Evolutionary conservation across 2,329 filamentous ascomycete species (phyloP), one percentile per base, ranked within the genome.

Genomic region (Cytospora chrysosperma): DNA sequence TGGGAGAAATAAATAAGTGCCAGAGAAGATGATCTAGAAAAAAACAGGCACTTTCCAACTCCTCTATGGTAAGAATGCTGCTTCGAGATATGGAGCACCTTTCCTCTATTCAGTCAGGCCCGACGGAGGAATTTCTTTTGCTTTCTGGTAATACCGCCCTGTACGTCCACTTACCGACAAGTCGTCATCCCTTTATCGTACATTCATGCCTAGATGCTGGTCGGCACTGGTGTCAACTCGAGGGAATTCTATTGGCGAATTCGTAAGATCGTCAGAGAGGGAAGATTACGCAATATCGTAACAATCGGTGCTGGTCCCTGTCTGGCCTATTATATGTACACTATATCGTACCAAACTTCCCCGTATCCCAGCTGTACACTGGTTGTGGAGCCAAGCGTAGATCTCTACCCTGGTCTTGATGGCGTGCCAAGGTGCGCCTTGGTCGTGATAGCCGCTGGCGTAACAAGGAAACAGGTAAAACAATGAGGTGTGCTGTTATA

Each of bases 321-420:
- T 53, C 52, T 59, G 30, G 52, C 57, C 43, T 34, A 43, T 26
- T 52, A 28, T 2, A 52, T n/a, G n/a, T n/a, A n/a, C n/a, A n/a
- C n/a, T n/a, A n/a, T n/a, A n/a, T n/a, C n/a, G n/a, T 52, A 53
- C 57, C 47, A n/a, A 34, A 34, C 21, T 24, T 5, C 40, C 37
- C 57, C 57, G 47, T 50, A 32, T 49, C 56, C 37, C 56, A 21
- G 57, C 49, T 21, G 57, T 50, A 37, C 49, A 27, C 24, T n/a
- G 19, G 26, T 19, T 40, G 57, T 37, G 30, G 57, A 40, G 51
- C 24, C 32, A 32, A 26, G 30, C 19, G 57, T 53, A 28, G 57
- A 53, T 24, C 28, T 32, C 26, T 21, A 50, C 32, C 24, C 32
- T 53, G 49, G 24, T 37, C 57, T 43, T 21, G 49, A 59, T 59